A percentile compares a stretch with the other conserved stretches of the same genome.
These are phyloP conservation scores for Volvox carteri DNA, from an alignment of 163 green algal species.

Conservation along the genomic window DNA sequence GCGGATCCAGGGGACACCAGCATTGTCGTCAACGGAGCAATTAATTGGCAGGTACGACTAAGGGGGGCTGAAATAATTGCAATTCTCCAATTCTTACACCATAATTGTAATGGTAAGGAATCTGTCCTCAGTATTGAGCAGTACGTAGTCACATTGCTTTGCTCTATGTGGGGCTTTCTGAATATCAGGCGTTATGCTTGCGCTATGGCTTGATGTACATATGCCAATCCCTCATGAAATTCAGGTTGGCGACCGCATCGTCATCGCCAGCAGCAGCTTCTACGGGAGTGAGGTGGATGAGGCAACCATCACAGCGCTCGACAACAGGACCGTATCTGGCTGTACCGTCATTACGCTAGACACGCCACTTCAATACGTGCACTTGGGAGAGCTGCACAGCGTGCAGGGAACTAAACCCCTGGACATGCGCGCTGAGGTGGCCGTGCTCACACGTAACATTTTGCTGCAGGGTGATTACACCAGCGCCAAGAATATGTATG, in stretches of 20 bases:
- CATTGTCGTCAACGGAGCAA: slow-evolving; percentile 58
- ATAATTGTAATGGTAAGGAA: no score
- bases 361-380: slow-evolving; percentile 61
- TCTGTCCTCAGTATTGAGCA: no score
- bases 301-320: slow-evolving; percentile 60
- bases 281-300: slow-evolving; percentile 68
- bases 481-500: slow-evolving; percentile 55
- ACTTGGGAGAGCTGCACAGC: slow-evolving; percentile 66
- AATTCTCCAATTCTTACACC: no score
- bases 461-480: slow-evolving; percentile 52
- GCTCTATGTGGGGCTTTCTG: no score
- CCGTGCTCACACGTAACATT: slow-evolving; percentile 59
- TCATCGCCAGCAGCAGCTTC: slow-evolving; percentile 71
- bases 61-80: no score
- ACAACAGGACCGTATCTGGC: not conserved
- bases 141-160: no score
- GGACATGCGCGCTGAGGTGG: slow-evolving; percentile 77
- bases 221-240: no score
- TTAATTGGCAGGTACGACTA: slow-evolving; percentile 62
- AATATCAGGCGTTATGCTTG: no score
- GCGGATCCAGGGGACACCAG: slow-evolving; percentile 36
- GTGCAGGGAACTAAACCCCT: slow-evolving; percentile 49
- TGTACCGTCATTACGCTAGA: slow-evolving; percentile 54
- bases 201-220: no score
- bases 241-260: slow-evolving; percentile 69